Conservation (phyloP, 148 eudicot genomes). For the Cornus suecica region DNA sequence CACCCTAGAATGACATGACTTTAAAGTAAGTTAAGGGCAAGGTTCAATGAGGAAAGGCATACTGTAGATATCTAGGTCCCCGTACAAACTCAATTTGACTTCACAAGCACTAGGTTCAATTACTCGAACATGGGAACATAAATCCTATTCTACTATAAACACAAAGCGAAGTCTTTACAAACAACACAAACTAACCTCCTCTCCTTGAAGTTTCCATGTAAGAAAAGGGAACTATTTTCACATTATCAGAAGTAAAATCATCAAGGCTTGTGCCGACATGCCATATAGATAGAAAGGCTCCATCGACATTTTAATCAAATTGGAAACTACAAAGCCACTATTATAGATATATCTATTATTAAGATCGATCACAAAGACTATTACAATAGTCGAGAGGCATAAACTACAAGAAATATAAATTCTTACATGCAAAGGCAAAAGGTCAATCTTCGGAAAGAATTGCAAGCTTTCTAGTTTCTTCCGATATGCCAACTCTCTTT, state of each 20-base stretch:
- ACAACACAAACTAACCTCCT: background rate
- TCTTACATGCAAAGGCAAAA: conserved; percentile 22
- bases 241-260: background rate
- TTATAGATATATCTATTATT: background rate
- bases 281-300: background rate
- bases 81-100: no score
- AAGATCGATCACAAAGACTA: background rate
- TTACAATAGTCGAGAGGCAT: background rate
- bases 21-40: no score
- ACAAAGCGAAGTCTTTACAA: background rate
- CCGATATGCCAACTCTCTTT: conserved; percentile 38
- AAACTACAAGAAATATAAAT: background rate
- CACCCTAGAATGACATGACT: no score
- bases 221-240: background rate
- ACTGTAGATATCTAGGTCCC: no score
- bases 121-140: background rate
- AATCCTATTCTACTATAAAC: no score
- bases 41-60: no score
- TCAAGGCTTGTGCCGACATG: background rate
- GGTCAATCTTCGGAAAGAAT: conserved; percentile 1
- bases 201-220: background rate
- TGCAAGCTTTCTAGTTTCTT: conserved; percentile 13
- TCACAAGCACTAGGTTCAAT: no score
- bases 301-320: background rate
- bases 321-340: background rate